These are phyloP conservation scores for Orbilia blumenaviensis DNA, from an alignment of 2,329 filamentous ascomycete genomes.

Conservation along the genomic window DNA sequence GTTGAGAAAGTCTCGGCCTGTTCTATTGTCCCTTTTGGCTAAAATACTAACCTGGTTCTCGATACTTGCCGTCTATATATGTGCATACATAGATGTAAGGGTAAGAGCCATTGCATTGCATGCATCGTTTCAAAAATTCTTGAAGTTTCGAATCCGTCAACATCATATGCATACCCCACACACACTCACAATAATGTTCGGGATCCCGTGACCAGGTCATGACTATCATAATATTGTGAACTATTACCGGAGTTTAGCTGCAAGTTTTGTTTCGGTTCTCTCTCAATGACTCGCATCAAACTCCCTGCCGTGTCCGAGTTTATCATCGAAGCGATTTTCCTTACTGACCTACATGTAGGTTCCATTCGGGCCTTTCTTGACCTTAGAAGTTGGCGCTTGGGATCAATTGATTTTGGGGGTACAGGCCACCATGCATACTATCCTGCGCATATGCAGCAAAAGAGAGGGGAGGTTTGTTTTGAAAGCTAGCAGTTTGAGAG, in stretches of 20 bases:
- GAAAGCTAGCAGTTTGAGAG: too few relatives aligned
- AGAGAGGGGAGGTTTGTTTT: too few relatives aligned
- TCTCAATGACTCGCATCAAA: slow-evolving; percentile 5
- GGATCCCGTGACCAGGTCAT: slow-evolving; percentile 4
- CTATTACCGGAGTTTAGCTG: slow-evolving; percentile 16
- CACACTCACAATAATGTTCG: neutral
- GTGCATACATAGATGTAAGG: neutral
- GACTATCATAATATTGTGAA: neutral
- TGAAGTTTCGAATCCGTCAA: neutral
- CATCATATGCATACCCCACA: neutral
- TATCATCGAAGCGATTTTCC: neutral
- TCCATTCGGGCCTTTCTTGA: slow-evolving; percentile 5
- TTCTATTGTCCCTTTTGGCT: neutral
- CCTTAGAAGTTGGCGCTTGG: neutral
- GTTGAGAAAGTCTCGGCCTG: neutral
- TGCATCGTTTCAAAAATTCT: slow-evolving; percentile 1
- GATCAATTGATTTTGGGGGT: too few relatives aligned
- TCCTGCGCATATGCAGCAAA: neutral
- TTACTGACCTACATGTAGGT: too few relatives aligned
- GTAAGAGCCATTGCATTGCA: neutral
- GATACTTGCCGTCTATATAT: neutral
- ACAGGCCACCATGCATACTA: neutral
- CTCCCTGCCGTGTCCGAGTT: neutral
- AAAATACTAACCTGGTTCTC: slow-evolving; percentile 10
- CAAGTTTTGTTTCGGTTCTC: neutral